Evolutionary conservation across 164 flowering plant genomes (phyloP), one percentile per base, ranked within the genome.

Genomic region (Piper betle): DNA sequence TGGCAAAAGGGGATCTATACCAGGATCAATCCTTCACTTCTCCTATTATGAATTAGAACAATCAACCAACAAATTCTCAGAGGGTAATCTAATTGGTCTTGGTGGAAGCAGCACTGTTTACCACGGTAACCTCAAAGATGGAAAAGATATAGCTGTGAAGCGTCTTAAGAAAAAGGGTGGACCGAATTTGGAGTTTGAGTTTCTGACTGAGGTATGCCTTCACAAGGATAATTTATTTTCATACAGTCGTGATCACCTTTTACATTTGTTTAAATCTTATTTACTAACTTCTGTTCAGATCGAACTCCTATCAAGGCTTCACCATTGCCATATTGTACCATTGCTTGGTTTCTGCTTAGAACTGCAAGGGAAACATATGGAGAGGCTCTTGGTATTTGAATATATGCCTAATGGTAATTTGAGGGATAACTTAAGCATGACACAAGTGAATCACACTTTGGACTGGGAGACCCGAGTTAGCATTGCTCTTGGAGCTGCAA

Each of bases 401-500:
- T 85, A 82, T 77, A 76, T 90, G 82, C 70, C 79, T 17, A 81
- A 86, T 71, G 96, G 99, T 66, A 94, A 86, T 71, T 76, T 94
- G 62, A 82, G 99, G 69, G 95, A 86, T 42, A 79, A 82, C 74
- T 64, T 91, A 52, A 95, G 91, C 74, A 86, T 81, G 40, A 64
- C n/a, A 39, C 63, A 69, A 5, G 88, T 79, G 18, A 74, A 81
- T 40, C 68, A 73, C 59, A 69, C 69, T 66, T 64, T 94, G 77
- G 81, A 79, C 39, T 94, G 99, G 99, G 76, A 59, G 6, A 80
- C 87, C 39, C 89, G 97, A 52, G 82, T 91, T 68, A 62, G 82
- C 25, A 84, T 94, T 79, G 97, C 99, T 48, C 78, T 88, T 57
- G 97, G 96, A 73, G 96, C 99, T 79, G 99, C 99, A 12, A 85